These are phyloP conservation scores for Chalciporus sphaerocephalus DNA, from an alignment of 768 basidiomycete genomes.

Conservation along the genomic window DNA sequence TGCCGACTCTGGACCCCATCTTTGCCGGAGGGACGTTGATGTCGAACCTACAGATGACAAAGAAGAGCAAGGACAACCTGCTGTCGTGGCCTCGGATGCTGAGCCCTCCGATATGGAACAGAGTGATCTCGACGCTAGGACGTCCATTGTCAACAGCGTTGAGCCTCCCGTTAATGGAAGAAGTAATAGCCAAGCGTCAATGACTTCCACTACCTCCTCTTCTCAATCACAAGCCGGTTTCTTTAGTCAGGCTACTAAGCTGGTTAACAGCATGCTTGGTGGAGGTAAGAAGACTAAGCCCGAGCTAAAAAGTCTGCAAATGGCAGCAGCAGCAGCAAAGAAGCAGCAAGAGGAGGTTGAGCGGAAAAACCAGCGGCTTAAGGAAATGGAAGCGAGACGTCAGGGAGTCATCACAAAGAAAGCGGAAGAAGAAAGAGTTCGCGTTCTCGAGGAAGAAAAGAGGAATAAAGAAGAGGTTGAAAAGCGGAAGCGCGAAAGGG, in stretches of 20 bases:
- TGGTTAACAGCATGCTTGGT: slow-evolving; percentile 64
- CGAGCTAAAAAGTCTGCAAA: slow-evolving; percentile 77
- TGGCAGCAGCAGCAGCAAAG: slow-evolving; percentile 80
- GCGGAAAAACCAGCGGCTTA: slow-evolving; percentile 67
- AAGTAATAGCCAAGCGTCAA: slow-evolving; percentile 54
- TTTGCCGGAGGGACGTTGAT: slow-evolving; percentile 11
- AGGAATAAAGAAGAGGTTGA: slow-evolving; percentile 72
- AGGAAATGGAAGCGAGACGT: slow-evolving; percentile 81
- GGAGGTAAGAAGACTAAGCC: slow-evolving; percentile 67
- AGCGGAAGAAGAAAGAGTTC: slow-evolving; percentile 69
- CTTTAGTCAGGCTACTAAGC: slow-evolving; percentile 64
- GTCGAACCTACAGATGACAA: slow-evolving; percentile 10
- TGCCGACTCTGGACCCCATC: background rate
- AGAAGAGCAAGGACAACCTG: slow-evolving; percentile 10
- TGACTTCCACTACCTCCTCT: slow-evolving; percentile 39
- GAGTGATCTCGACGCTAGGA: slow-evolving; percentile 35
- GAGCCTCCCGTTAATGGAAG: slow-evolving; percentile 31
- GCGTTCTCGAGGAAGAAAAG: slow-evolving; percentile 61
- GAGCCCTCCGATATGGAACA: slow-evolving; percentile 31
- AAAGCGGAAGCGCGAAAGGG: slow-evolving; percentile 75
- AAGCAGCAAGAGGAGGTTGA: slow-evolving; percentile 92
- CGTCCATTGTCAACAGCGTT: slow-evolving; percentile 36
- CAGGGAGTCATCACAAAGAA: slow-evolving; percentile 68
- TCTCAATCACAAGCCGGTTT: slow-evolving; percentile 53
- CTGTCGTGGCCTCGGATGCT: slow-evolving; percentile 34